Conservation (phyloP, 2,329 filamentous ascomycete species). For the Pleoardoris graminearum region DNA sequence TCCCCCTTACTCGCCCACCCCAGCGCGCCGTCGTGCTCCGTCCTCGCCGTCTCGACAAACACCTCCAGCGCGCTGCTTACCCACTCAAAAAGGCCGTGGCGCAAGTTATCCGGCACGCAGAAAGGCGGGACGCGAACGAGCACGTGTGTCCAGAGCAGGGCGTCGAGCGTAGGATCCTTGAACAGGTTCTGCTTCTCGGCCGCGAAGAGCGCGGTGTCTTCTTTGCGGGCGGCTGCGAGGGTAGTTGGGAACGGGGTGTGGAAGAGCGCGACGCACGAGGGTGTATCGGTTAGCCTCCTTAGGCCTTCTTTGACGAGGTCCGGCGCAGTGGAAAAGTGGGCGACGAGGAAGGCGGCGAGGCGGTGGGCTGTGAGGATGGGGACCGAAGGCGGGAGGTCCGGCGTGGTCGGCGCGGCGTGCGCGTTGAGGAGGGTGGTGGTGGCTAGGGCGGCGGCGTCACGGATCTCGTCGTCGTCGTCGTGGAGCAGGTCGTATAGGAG, state of each 20-base stretch:
- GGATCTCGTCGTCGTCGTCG: constrained; percentile 91
- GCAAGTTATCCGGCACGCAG: constrained; percentile 28
- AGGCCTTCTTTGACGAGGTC: constrained; percentile 44
- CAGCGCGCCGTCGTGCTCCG: constrained; percentile 64
- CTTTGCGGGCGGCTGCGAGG: constrained; percentile 42
- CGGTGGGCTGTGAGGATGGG: constrained; percentile 54
- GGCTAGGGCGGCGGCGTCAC: constrained; percentile 63
- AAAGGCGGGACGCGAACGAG: constrained; percentile 44
- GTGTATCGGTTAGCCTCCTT: constrained; percentile 44
- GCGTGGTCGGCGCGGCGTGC: constrained; percentile 2
- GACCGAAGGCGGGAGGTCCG: constrained; percentile 44
- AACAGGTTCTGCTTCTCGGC: constrained; percentile 96
- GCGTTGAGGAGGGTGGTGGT: constrained; percentile 52
- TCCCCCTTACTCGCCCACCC: constrained; percentile 73
- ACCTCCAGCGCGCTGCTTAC: constrained; percentile 53
- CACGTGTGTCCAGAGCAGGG: constrained; percentile 66
- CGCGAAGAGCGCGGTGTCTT: constrained; percentile 74
- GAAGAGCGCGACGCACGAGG: constrained; percentile 1
- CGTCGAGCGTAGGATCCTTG: constrained; percentile 77
- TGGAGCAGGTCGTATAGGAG: constrained; percentile 55
- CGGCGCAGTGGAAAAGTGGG: constrained; percentile 38
- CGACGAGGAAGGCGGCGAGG: constrained; percentile 40
- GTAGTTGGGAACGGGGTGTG: constrained; percentile 14
- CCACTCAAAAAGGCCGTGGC: constrained; percentile 49
- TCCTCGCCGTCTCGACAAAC: constrained; percentile 43